A percentile compares a stretch with the other conserved stretches of the same genome.
Conservation (phyloP, 768 basidiomycete species). For the Lactifluus echinatus region DNA sequence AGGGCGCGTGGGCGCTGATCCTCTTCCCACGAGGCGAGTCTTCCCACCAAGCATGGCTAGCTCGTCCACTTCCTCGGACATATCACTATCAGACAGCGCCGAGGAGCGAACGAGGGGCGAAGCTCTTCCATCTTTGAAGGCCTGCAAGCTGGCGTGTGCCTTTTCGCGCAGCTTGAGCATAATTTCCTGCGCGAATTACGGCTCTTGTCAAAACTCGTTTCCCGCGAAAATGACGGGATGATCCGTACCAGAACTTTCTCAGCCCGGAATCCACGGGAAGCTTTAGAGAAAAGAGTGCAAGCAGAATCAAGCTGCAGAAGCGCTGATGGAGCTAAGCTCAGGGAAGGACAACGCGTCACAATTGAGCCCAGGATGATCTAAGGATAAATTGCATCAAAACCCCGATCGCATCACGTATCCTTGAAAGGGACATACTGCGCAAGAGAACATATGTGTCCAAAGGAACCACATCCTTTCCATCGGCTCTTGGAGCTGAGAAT, state of each 20-base stretch:
- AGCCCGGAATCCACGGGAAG: conserved; percentile 56
- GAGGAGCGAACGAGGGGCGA: conserved; percentile 34
- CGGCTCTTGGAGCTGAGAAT: conserved; percentile 55
- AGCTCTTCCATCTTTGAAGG: conserved; percentile 50
- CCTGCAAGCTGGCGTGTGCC: conserved; percentile 55
- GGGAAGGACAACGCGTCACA: conserved; percentile 69
- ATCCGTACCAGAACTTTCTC: conserved; percentile 50
- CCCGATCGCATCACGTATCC: too few species aligned
- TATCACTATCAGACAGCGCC: conserved; percentile 32
- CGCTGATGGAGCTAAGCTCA: conserved; percentile 69
- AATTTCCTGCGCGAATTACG: conserved; percentile 38
- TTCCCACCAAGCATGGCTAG: conserved; percentile 52
- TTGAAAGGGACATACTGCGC: conserved; percentile 40
- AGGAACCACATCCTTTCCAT: conserved; percentile 67
- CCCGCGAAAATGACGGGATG: too few species aligned
- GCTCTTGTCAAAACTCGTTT: neutral
- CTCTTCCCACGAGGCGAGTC: conserved; percentile 54
- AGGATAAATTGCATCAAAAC: neutral
- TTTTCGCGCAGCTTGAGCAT: conserved; percentile 58
- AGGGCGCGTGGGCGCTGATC: conserved; percentile 39
- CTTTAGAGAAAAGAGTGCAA: conserved; percentile 64
- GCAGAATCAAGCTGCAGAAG: conserved; percentile 67
- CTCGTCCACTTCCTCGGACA: conserved; percentile 52
- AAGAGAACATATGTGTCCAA: conserved; percentile 66
- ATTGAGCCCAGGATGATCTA: conserved; percentile 69